Percentiles rank a stretch among this genome's conserved stretches.
These are phyloP conservation scores for Lentinula aciculospora DNA, from an alignment of 768 basidiomycete genomes.

Conservation along the genomic window DNA sequence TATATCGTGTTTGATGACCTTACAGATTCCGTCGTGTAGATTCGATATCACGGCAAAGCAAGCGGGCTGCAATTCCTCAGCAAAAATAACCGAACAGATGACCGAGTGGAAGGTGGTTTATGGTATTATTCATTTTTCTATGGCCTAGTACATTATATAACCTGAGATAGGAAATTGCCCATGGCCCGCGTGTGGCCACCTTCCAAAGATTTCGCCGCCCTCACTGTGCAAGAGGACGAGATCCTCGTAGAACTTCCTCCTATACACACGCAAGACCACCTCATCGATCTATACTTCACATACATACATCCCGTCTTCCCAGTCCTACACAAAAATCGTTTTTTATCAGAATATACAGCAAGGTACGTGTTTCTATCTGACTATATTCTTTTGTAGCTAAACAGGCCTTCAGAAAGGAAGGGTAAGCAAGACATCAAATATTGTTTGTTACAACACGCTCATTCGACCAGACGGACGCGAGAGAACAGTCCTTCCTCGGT, in stretches of 20 bases:
- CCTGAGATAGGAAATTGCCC: constrained; percentile 51
- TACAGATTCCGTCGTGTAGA: constrained; percentile 30
- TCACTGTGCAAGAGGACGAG: constrained; percentile 36
- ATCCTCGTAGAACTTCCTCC: constrained; percentile 53
- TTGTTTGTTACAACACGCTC: not conserved
- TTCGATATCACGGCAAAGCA: constrained; percentile 78
- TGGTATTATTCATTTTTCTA: constrained; percentile 37
- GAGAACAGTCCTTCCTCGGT: constrained; percentile 18
- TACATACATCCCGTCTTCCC: constrained; percentile 84
- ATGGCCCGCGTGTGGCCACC: constrained; percentile 76
- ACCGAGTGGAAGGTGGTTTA: constrained; percentile 62
- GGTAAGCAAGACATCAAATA: not conserved
- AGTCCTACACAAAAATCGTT: constrained; percentile 66
- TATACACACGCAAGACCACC: constrained; percentile 53
- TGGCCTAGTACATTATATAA: constrained; percentile 11
- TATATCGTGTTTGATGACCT: not conserved
- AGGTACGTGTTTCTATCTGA: constrained; percentile 29
- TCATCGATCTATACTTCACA: constrained; percentile 74
- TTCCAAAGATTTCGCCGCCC: constrained; percentile 33
- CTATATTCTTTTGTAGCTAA: not conserved
- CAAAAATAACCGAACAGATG: constrained; percentile 58
- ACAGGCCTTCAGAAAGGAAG: constrained; percentile 4
- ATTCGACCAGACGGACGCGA: not conserved
- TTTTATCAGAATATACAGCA: constrained; percentile 56
- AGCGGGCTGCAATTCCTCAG: constrained; percentile 76